Evolutionary conservation across 2,329 filamentous ascomycete species (phyloP), one percentile per base, ranked within the genome.

Genomic region (Scleromitrula shiraiana): DNA sequence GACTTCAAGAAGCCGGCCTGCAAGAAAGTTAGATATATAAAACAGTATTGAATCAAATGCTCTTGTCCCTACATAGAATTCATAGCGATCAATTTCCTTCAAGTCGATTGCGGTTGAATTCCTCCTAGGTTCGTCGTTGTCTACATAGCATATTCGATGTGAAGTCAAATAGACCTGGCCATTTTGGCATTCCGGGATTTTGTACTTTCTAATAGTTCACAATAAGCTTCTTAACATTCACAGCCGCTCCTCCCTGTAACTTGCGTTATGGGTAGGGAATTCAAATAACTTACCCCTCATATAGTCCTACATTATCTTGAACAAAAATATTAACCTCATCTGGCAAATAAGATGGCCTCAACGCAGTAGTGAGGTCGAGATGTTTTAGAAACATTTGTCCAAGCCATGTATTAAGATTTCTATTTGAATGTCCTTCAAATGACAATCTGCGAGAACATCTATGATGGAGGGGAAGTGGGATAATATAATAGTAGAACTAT

Each of bases 301-400:
- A 98, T 53, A 98, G 75, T 58, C 93, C 93, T 61, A 98, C 90
- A 67, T 88, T 90, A 75, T 97, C 90, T 72, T 97, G 91, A 50
- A 98, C 91, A 70, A 95, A 97, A 51, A 98, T 77, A 46, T 97
- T 75, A 59, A 88, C 85, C 77, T 98, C 93, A 74, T 96, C 93
- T 63, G 88, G 85, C 57, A 95, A 78, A 65, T 96, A 85, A 53
- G 84, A 85, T 61, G 93, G 93, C 75, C 93, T 86, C 65, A 96
- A 79, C 65, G 93, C 93, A 71, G 91, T 95, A 50, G 93, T 98
- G 63, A 98, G 80, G 70, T 98, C 91, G 67, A 97, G 78, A 61
- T 85, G 82, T 76, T 94, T 91, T 76, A 96, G 77, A 79, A 95
- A 95, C 91, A 97, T 97, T 76, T 86, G 88, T 85, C 72, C 78